Percentiles rank a stretch among this genome's conserved stretches.
Evolutionary conservation across 257 asterid genomes (phyloP).

Genomic region (Verbascum thapsus): DNA sequence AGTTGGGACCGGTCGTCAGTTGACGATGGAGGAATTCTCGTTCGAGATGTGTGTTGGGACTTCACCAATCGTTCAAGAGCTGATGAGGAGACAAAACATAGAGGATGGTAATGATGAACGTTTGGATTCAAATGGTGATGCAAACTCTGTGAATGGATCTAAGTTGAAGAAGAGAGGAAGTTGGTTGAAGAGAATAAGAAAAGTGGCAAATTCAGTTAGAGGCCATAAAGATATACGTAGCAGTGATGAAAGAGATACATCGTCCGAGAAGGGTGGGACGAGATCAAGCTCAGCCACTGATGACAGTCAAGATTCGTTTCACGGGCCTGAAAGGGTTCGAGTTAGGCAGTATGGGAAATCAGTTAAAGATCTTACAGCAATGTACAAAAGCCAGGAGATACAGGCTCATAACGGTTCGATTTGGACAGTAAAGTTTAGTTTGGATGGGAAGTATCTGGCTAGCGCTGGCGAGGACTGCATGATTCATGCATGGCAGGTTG

Average conservation of each 20-base stretch:
- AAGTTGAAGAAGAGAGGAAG: slow-evolving; percentile 70
- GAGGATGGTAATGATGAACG: slow-evolving; percentile 73
- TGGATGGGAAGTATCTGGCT: slow-evolving; percentile 96
- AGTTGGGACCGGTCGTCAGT: slow-evolving; percentile 87
- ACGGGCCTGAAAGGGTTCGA: slow-evolving; percentile 81
- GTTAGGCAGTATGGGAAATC: slow-evolving; percentile 91
- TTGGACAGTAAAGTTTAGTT: slow-evolving; percentile 91
- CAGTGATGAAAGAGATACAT: slow-evolving; percentile 93
- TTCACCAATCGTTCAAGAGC: slow-evolving; percentile 92
- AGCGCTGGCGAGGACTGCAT: slow-evolving; percentile 99
- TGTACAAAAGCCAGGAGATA: slow-evolving; percentile 90
- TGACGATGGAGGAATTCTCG: slow-evolving; percentile 84
- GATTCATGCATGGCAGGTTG: slow-evolving; percentile 92
- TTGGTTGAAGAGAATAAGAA: slow-evolving; percentile 83
- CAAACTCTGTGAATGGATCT: slow-evolving; percentile 52
- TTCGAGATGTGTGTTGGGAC: slow-evolving; percentile 91
- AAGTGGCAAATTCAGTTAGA: slow-evolving; percentile 73
- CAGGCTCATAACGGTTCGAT: slow-evolving; percentile 91
- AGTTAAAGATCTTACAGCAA: slow-evolving; percentile 80
- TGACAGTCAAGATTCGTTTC: slow-evolving; percentile 94
- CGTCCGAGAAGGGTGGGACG: slow-evolving; percentile 95
- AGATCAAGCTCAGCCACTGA: slow-evolving; percentile 98
- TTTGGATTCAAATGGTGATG: slow-evolving; percentile 51
- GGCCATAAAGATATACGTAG: slow-evolving; percentile 78
- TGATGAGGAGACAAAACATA: slow-evolving; percentile 93